phyloP scores from a whole-genome alignment of 2,329 filamentous ascomycete genomes.

The Corinectria fuckeliana region DNA sequence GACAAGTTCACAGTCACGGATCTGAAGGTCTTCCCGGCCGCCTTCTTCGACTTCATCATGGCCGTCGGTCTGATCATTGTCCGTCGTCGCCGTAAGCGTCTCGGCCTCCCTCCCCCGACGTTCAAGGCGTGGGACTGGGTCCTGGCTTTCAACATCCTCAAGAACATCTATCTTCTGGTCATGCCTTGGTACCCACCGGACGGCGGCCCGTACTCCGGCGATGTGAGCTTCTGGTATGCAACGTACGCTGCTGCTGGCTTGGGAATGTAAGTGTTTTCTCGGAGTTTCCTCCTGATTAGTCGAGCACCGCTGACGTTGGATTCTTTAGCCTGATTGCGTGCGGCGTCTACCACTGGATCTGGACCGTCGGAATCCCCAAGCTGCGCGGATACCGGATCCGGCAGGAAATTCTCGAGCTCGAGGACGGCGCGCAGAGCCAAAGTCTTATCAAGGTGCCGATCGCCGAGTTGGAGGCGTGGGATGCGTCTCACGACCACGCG shows the following conservation, averaged over 20 bases:
- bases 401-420: slow-evolving; percentile 58
- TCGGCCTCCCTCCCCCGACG: slow-evolving; percentile 54
- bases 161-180: slow-evolving; percentile 67
- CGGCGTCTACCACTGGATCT: slow-evolving; percentile 62
- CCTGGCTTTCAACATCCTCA: slow-evolving; percentile 64
- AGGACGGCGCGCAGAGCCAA: slow-evolving; percentile 52
- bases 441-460: slow-evolving; percentile 61
- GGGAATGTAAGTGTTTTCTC: slow-evolving; percentile 59
- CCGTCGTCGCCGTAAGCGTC: slow-evolving; percentile 58
- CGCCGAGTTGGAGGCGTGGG: slow-evolving; percentile 59
- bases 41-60: slow-evolving; percentile 64
- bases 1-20: slow-evolving; percentile 58
- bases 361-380: slow-evolving; percentile 62
- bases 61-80: slow-evolving; percentile 64
- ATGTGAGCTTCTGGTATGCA: slow-evolving; percentile 77
- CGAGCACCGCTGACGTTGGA: not conserved
- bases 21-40: slow-evolving; percentile 62
- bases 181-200: slow-evolving; percentile 76
- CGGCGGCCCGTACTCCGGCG: slow-evolving; percentile 63
- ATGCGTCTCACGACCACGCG: slow-evolving; percentile 61
- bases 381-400: slow-evolving; percentile 61
- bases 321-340: slow-evolving; percentile 55
- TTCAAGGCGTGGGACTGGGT: slow-evolving; percentile 66
- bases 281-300: not conserved
- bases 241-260: slow-evolving; percentile 72